Percentiles rank a stretch among this genome's conserved stretches.
phyloP scores from a whole-genome alignment of 768 basidiomycete species.

The Russula vinacea region DNA sequence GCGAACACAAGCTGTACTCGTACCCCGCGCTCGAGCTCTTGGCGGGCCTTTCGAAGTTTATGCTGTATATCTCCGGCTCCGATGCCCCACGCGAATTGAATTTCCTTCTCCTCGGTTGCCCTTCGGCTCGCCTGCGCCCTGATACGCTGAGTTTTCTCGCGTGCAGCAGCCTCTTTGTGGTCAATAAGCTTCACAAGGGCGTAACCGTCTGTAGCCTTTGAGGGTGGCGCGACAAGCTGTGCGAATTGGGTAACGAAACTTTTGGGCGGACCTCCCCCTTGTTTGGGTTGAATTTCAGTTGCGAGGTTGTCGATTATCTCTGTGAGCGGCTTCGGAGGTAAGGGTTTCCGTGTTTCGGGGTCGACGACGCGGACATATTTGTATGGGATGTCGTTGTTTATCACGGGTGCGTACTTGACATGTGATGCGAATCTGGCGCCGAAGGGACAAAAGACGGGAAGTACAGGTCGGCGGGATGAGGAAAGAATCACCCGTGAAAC shows the following conservation, averaged over 20 bases:
- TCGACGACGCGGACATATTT: constrained; percentile 29
- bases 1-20: constrained; percentile 36
- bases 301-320: constrained; percentile 22
- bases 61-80: constrained; percentile 38
- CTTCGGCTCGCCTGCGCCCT: constrained; percentile 18
- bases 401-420: constrained; percentile 14
- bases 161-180: constrained; percentile 16
- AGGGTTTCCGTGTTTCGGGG: constrained; percentile 25
- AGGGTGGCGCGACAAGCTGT: constrained; percentile 27
- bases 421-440: constrained; percentile 14
- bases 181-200: constrained; percentile 27
- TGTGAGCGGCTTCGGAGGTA: constrained; percentile 20
- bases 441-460: neutral
- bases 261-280: neutral
- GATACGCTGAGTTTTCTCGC: constrained; percentile 20
- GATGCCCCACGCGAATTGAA: constrained; percentile 41
- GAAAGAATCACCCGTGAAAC: neutral
- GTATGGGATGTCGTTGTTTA: constrained; percentile 28
- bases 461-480: neutral
- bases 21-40: constrained; percentile 35
- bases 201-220: constrained; percentile 25
- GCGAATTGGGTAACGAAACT: constrained; percentile 17
- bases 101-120: constrained; percentile 35
- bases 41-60: constrained; percentile 38
- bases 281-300: constrained; percentile 8